Conservation (phyloP, 148 eudicot species). For the Fagopyrum tataricum region DNA sequence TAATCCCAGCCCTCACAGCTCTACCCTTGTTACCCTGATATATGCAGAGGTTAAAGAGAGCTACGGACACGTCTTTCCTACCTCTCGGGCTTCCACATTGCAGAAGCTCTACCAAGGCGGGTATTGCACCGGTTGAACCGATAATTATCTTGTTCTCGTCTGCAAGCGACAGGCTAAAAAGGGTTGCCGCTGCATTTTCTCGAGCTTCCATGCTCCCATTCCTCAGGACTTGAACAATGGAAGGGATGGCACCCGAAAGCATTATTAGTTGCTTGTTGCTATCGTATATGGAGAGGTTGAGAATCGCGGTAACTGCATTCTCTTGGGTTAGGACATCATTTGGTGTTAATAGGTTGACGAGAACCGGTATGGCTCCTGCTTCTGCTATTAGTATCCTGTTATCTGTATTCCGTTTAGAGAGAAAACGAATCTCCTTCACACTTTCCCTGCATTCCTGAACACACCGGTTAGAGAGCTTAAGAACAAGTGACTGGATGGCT, state of each 20-base stretch:
- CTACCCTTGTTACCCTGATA: slow-evolving; percentile 82
- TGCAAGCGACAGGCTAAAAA: slow-evolving; percentile 75
- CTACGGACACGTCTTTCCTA: slow-evolving; percentile 81
- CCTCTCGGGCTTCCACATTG: slow-evolving; percentile 61
- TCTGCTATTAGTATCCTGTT: slow-evolving; percentile 75
- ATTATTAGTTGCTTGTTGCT: slow-evolving; percentile 62
- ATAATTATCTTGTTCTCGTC: slow-evolving; percentile 82
- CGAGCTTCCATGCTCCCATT: slow-evolving; percentile 71
- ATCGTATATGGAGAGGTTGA: no score
- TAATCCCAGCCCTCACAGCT: slow-evolving; percentile 73
- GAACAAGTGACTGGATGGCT: slow-evolving; percentile 54
- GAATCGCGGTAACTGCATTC: no score
- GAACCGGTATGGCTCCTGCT: slow-evolving; percentile 73
- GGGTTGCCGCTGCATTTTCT: slow-evolving; percentile 86
- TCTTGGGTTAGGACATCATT: slow-evolving; percentile 46
- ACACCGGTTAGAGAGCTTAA: slow-evolving; percentile 48
- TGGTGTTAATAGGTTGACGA: slow-evolving; percentile 55
- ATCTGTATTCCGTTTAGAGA: slow-evolving; percentile 80
- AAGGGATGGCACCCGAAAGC: slow-evolving; percentile 71
- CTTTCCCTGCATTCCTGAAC: slow-evolving; percentile 47
- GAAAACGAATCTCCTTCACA: slow-evolving; percentile 64
- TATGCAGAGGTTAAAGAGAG: slow-evolving; percentile 69
- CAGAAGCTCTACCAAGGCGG: slow-evolving; percentile 68
- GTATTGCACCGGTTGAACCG: slow-evolving; percentile 73
- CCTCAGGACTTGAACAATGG: slow-evolving; percentile 70